A percentile compares a stretch with the other conserved stretches of the same genome.
Conservation (phyloP, 2,329 filamentous ascomycete species). For the Botrytis tulipae region DNA sequence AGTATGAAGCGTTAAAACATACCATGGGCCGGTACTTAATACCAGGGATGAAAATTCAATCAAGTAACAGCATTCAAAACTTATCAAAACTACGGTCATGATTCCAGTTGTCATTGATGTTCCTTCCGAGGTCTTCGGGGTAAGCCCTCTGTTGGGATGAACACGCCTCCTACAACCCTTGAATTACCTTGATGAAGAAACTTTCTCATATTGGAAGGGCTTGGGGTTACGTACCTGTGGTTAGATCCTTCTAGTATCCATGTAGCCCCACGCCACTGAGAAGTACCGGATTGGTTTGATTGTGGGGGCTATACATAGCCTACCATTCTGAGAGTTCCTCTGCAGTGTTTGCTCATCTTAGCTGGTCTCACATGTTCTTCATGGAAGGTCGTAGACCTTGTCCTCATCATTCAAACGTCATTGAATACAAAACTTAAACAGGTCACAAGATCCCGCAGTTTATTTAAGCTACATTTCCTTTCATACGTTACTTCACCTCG, state of each 20-base stretch:
- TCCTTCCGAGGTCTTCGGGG: not conserved
- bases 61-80: not conserved
- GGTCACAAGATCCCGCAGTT: not conserved
- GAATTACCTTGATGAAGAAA: not conserved
- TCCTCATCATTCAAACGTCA: no score
- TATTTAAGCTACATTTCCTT: not conserved
- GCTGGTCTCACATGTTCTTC: not conserved
- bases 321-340: not conserved
- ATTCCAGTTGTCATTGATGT: not conserved
- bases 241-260: not conserved
- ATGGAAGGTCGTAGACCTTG: not conserved
- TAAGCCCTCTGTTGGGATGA: not conserved
- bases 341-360: not conserved
- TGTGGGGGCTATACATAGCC: not conserved
- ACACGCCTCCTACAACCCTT: not conserved
- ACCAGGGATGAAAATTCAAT: not conserved
- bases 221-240: not conserved
- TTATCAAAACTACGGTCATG: not conserved
- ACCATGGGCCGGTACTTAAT: not conserved
- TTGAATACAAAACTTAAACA: no score
- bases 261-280: not conserved
- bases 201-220: not conserved
- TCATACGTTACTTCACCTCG: not conserved
- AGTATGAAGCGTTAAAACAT: not conserved
- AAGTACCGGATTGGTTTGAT: not conserved